phyloP scores from a whole-genome alignment of 2,329 filamentous ascomycete genomes.

The Hortaea werneckii region DNA sequence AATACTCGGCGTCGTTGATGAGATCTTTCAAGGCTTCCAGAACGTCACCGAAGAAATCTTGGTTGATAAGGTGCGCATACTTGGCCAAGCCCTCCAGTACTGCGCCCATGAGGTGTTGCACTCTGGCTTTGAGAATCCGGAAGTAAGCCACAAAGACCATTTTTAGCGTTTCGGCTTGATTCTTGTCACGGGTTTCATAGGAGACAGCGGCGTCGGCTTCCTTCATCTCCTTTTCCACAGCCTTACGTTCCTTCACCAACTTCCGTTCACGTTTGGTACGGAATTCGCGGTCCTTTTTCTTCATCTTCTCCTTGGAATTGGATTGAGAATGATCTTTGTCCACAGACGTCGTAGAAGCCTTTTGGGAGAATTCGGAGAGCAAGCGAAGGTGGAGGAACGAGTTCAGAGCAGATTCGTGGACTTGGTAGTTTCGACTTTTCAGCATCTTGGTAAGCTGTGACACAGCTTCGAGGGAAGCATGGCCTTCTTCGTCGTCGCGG shows the following conservation, averaged over 20 bases:
- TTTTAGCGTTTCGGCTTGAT: constrained; percentile 93
- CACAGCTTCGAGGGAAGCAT: constrained; percentile 77
- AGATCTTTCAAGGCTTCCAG: constrained; percentile 91
- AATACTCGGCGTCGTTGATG: constrained; percentile 57
- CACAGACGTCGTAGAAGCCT: constrained; percentile 67
- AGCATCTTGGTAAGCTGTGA: constrained; percentile 87
- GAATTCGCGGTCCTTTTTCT: constrained; percentile 70
- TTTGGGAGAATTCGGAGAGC: constrained; percentile 76
- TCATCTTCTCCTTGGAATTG: constrained; percentile 41
- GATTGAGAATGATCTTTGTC: constrained; percentile 48
- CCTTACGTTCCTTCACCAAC: constrained; percentile 71
- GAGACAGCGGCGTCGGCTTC: constrained; percentile 83
- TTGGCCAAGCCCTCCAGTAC: constrained; percentile 89
- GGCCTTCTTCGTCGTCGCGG: constrained; percentile 77
- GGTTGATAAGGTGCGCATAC: constrained; percentile 94
- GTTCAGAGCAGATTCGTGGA: constrained; percentile 80
- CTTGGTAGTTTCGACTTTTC: constrained; percentile 70
- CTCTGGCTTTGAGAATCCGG: constrained; percentile 75
- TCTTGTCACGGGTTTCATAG: constrained; percentile 84
- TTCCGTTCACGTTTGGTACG: constrained; percentile 84
- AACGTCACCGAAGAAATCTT: constrained; percentile 96
- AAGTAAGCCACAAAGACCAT: constrained; percentile 94
- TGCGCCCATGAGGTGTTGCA: constrained; percentile 84
- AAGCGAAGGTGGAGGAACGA: constrained; percentile 83
- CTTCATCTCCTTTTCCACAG: constrained; percentile 83